A percentile compares a stretch with the other conserved stretches of the same genome.
phyloP scores from a whole-genome alignment of 2,329 filamentous ascomycete species.

The Aspergillus sp. region DNA sequence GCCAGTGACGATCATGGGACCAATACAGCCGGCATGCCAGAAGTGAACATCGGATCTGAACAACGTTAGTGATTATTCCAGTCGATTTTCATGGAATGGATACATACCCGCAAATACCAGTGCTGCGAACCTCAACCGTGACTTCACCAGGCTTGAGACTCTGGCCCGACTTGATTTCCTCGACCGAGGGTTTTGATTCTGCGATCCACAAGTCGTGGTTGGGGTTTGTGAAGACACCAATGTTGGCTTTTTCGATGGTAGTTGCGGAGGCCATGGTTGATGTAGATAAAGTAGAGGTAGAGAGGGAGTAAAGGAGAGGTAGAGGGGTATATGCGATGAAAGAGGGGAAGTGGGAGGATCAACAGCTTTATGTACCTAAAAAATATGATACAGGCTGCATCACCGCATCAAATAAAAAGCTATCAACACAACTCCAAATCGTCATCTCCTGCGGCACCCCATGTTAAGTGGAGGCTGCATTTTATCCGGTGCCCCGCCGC shows the following conservation, averaged over 20 bases:
- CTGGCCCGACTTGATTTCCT: conserved; percentile 65
- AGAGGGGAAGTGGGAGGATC: no score
- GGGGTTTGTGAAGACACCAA: conserved; percentile 94
- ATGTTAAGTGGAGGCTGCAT: no score
- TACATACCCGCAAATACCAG: conserved; percentile 85
- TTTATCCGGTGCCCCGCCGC: no score
- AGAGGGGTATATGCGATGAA: conserved; percentile 2
- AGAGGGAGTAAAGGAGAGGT: conserved; percentile 9
- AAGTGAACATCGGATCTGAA: conserved; percentile 88
- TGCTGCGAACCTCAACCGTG: conserved; percentile 83
- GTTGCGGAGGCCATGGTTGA: conserved; percentile 25
- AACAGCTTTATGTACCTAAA: no score
- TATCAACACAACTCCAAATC: no score
- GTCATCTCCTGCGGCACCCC: no score
- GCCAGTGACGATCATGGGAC: conserved; percentile 85
- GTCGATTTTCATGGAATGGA: conserved; percentile 5
- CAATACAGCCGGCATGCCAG: conserved; percentile 93
- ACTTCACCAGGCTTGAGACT: conserved; percentile 77
- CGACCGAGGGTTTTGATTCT: conserved; percentile 69
- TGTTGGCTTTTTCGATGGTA: conserved; percentile 69
- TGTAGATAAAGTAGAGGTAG: not conserved
- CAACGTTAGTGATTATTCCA: not conserved
- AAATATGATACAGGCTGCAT: no score
- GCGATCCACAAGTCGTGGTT: conserved; percentile 86
- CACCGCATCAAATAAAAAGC: no score